These are phyloP conservation scores for Mallotus repandus DNA, from an alignment of 441 rosid genomes.

Conservation along the genomic window DNA sequence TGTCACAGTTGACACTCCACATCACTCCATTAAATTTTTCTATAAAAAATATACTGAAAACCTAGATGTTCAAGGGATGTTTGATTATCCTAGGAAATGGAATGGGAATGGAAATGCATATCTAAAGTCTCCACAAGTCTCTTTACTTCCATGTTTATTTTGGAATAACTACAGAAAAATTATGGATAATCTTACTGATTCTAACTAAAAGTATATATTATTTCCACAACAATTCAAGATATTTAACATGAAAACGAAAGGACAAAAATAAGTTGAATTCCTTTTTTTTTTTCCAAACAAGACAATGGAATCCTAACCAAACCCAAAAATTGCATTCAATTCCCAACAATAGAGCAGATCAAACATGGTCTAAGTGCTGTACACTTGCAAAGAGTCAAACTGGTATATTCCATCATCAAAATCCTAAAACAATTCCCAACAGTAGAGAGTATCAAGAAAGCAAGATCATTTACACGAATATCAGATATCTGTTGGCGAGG, in stretches of 20 bases:
- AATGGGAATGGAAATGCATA: neutral
- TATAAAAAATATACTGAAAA: neutral
- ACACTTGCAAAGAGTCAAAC: neutral
- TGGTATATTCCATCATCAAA: neutral
- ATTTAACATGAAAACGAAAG: neutral
- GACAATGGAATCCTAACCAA: neutral
- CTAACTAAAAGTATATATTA: too few species aligned
- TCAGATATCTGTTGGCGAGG: slow-evolving; percentile 88
- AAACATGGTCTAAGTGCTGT: too few species aligned
- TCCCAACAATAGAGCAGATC: too few species aligned
- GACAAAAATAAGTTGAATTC: too few species aligned
- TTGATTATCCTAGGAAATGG: neutral
- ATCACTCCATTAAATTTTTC: neutral
- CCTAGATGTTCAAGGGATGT: neutral
- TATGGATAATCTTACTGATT: neutral
- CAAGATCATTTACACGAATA: slow-evolving; percentile 55
- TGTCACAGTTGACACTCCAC: neutral
- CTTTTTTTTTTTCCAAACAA: neutral
- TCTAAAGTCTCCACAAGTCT: neutral
- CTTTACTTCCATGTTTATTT: neutral
- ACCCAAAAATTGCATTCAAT: too few species aligned
- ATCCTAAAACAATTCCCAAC: neutral
- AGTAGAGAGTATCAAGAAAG: slow-evolving; percentile 8
- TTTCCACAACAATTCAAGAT: neutral
- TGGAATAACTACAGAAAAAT: neutral